Conservation (phyloP, 495 filamentous ascomycete species). For the Emericellopsis terricola region DNA sequence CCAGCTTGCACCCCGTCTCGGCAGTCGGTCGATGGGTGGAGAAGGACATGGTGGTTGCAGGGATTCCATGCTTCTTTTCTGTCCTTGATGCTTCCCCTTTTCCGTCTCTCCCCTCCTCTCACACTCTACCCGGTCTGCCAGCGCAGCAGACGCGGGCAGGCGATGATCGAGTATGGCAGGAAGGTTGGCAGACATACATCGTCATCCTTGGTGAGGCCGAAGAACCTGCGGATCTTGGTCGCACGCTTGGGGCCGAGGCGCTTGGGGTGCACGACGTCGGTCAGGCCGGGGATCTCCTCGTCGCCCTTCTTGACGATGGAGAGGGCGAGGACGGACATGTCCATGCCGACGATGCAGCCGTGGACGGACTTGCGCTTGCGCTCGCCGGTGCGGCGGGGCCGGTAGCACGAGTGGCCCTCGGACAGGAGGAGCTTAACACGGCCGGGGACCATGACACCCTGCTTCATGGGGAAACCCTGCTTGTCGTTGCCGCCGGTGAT, state of each 20-base stretch:
- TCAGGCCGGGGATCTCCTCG: slow-evolving; percentile 77
- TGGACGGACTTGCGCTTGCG: slow-evolving; percentile 96
- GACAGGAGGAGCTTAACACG: slow-evolving; percentile 89
- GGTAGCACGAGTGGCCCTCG: slow-evolving; percentile 94
- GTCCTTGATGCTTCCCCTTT: neutral
- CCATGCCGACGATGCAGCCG: slow-evolving; percentile 92
- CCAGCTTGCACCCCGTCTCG: too few relatives aligned
- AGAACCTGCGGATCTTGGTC: slow-evolving; percentile 98
- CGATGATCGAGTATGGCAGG: slow-evolving; percentile 30
- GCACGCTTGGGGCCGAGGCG: slow-evolving; percentile 96
- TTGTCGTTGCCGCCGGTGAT: slow-evolving; percentile 99
- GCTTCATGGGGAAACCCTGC: slow-evolving; percentile 99
- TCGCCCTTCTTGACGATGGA: slow-evolving; percentile 96
- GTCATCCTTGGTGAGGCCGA: slow-evolving; percentile 98
- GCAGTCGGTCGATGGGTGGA: too few relatives aligned
- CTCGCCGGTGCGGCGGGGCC: slow-evolving; percentile 91
- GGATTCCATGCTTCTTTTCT: neutral
- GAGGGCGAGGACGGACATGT: slow-evolving; percentile 85
- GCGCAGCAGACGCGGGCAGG: slow-evolving; percentile 28
- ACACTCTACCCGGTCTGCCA: slow-evolving; percentile 36
- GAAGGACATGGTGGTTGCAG: too few relatives aligned
- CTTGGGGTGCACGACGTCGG: slow-evolving; percentile 94
- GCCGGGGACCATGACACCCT: slow-evolving; percentile 95
- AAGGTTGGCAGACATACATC: slow-evolving; percentile 71
- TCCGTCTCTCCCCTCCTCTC: slow-evolving; percentile 12